Percentiles rank a stretch among this genome's conserved stretches.
Evolutionary conservation across 1,139 yeast species (phyloP).

Genomic region (Diutina rugosa): DNA sequence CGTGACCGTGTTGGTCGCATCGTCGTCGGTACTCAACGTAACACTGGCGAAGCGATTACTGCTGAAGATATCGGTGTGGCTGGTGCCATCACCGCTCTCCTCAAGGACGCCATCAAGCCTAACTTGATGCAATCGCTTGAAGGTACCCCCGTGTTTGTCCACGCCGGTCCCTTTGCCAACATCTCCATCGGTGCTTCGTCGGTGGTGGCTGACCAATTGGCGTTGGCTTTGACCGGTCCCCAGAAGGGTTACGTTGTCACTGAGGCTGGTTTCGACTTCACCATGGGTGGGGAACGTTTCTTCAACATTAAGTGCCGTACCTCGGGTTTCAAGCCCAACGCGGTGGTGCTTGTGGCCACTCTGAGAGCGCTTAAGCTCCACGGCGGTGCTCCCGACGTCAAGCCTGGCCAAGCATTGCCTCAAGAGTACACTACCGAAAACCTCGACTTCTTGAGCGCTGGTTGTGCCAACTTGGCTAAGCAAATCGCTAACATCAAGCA

Average conservation of each 20-base stretch:
- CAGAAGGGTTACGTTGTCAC: slow-evolving; percentile 80
- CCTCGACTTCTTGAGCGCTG: slow-evolving; percentile 67
- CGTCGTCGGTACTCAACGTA: slow-evolving; percentile 73
- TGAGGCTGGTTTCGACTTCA: slow-evolving; percentile 97
- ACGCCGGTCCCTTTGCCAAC: slow-evolving; percentile 98
- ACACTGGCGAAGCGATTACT: slow-evolving; percentile 76
- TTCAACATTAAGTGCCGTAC: slow-evolving; percentile 93
- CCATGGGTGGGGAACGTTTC: slow-evolving; percentile 99
- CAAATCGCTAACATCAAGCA: slow-evolving; percentile 80
- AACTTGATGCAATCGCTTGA: slow-evolving; percentile 96
- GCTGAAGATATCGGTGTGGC: slow-evolving; percentile 96
- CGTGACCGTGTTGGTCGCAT: slow-evolving; percentile 82
- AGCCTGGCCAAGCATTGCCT: slow-evolving; percentile 89
- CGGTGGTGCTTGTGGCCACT: slow-evolving; percentile 91
- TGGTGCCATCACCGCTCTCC: slow-evolving; percentile 90
- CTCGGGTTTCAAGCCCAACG: slow-evolving; percentile 84
- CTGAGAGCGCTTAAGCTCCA: slow-evolving; percentile 95
- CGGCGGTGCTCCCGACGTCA: slow-evolving; percentile 98
- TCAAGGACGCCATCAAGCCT: slow-evolving; percentile 96
- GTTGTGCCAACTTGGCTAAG: slow-evolving; percentile 84
- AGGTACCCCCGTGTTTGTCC: slow-evolving; percentile 96
- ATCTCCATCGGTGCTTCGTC: slow-evolving; percentile 96
- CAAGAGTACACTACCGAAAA: slow-evolving; percentile 79
- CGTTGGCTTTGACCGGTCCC: slow-evolving; percentile 79
- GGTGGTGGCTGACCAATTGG: slow-evolving; percentile 90